Evolutionary conservation across 1,284 basidiomycete species (phyloP).

Genomic region (Cutaneotrichosporon mucoides): DNA sequence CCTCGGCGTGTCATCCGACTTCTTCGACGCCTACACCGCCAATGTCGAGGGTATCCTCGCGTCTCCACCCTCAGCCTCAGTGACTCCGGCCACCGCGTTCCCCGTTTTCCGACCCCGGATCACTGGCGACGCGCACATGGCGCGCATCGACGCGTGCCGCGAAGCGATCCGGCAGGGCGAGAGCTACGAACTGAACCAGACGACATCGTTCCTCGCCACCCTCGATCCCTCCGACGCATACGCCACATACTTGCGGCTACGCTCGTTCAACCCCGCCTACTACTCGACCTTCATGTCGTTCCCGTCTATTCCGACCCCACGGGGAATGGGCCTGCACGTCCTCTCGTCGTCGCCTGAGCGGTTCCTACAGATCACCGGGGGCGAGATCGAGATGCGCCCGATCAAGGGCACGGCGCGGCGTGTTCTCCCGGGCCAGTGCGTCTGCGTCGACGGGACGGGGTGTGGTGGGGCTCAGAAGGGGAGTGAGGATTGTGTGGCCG

Average conservation of each 20-base stretch:
- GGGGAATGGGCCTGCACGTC: conserved; percentile 61
- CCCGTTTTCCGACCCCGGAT: conserved; percentile 41
- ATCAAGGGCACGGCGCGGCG: conserved; percentile 77
- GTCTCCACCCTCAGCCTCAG: not conserved
- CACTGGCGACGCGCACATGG: conserved; percentile 58
- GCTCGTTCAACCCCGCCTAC: conserved; percentile 80
- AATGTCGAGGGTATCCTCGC: conserved; percentile 12
- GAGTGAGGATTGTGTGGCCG: conserved; percentile 26
- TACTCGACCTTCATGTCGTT: conserved; percentile 77
- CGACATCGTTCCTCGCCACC: conserved; percentile 59
- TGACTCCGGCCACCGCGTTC: conserved; percentile 20
- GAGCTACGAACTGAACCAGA: conserved; percentile 94
- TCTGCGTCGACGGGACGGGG: conserved; percentile 27
- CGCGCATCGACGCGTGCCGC: conserved; percentile 68
- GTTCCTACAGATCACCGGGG: conserved; percentile 68
- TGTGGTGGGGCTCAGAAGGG: conserved; percentile 28
- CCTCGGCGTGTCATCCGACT: conserved; percentile 25
- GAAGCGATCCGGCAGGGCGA: conserved; percentile 77
- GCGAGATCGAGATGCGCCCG: conserved; percentile 72
- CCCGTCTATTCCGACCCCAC: conserved; percentile 48
- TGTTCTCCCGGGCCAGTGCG: conserved; percentile 41
- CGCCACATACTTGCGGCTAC: conserved; percentile 56
- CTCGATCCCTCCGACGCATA: conserved; percentile 29
- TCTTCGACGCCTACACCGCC: conserved; percentile 24
- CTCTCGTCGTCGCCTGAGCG: conserved; percentile 83